Conservation (phyloP, 140 eudicot genomes). For the Bidens hawaiensis region DNA sequence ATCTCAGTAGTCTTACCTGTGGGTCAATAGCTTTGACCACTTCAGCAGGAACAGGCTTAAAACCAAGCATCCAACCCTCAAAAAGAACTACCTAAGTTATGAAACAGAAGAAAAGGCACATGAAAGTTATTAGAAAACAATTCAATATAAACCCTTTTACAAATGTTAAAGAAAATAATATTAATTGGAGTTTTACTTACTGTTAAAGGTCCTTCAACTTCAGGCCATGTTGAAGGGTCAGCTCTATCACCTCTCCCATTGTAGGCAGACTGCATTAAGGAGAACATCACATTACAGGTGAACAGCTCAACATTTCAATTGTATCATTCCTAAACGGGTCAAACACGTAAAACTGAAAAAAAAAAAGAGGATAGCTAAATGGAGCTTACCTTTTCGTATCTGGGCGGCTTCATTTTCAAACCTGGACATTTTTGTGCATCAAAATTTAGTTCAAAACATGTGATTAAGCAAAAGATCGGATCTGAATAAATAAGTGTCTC, state of each 20-base stretch:
- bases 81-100: slow-evolving; percentile 64
- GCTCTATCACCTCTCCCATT: slow-evolving; percentile 97
- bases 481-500: background rate
- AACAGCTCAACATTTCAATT: background rate
- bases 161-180: background rate
- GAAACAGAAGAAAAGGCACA: slow-evolving; percentile 3
- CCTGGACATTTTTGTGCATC: slow-evolving; percentile 40
- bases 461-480: background rate
- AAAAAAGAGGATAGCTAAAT: background rate
- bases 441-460: slow-evolving; percentile 6
- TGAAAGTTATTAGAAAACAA: background rate
- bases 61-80: slow-evolving; percentile 99
- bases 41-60: slow-evolving; percentile 68
- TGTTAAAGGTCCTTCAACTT: slow-evolving; percentile 90
- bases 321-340: background rate
- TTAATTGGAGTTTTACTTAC: slow-evolving; percentile 53
- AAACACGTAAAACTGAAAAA: background rate
- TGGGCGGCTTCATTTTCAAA: slow-evolving; percentile 83
- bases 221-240: slow-evolving; percentile 92
- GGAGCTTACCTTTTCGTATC: slow-evolving; percentile 68
- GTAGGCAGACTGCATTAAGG: slow-evolving; percentile 73
- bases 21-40: slow-evolving; percentile 83
- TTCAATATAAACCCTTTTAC: background rate
- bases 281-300: slow-evolving; percentile 11
- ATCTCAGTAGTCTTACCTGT: slow-evolving; percentile 53